Percentiles rank a stretch among this genome's conserved stretches.
Evolutionary conservation across 2,329 filamentous ascomycete species (phyloP).

Genomic region (Monosporascus cannonballus): DNA sequence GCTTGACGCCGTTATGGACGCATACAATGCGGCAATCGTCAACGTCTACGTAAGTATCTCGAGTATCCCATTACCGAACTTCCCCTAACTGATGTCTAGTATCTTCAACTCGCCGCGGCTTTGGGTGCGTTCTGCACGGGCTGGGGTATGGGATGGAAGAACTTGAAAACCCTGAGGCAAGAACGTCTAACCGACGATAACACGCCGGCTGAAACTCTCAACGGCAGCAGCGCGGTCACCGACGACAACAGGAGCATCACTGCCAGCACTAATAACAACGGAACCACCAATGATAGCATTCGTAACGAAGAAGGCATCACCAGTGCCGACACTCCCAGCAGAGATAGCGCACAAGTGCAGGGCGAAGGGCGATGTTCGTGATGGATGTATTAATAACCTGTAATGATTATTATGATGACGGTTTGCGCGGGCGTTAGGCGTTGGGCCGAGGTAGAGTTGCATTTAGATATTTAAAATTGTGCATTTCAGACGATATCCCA

Average conservation of each 20-base stretch:
- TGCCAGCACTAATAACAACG: neutral
- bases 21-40: conserved; percentile 23
- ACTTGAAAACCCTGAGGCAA: conserved; percentile 17
- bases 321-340: neutral
- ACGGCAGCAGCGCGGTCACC: neutral
- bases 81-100: conserved; percentile 7
- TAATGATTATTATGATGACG: neutral
- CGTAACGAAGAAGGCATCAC: neutral
- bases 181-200: conserved; percentile 1
- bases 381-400: neutral
- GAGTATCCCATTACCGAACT: neutral
- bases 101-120: conserved; percentile 19
- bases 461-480: neutral
- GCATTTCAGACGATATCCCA: neutral
- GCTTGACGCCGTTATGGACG: conserved; percentile 26
- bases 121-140: conserved; percentile 14
- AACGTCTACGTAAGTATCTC: conserved; percentile 14
- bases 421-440: neutral
- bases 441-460: neutral
- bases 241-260: neutral
- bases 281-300: neutral
- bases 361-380: neutral
- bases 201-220: neutral
- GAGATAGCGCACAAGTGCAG: neutral
- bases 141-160: conserved; percentile 19